Base-by-base conservation (phyloP, 768 basidiomycete species). In the Amanita molliuscula region DNA sequence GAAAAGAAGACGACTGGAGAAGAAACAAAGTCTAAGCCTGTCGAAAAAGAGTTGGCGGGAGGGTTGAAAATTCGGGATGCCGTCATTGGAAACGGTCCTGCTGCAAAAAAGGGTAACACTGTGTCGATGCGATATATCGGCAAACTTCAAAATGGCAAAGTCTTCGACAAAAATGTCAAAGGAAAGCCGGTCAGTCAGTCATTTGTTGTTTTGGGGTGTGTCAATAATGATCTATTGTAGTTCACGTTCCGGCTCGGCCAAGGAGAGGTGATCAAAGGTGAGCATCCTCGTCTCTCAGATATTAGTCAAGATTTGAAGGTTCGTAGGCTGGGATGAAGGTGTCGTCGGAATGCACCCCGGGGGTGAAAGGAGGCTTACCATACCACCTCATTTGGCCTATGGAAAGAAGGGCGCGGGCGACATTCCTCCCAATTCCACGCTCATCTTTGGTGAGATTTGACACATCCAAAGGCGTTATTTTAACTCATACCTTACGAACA, bases 51-150 rank as follows among this genome's bases (percentile, higher is more conserved):
- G 55, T 68, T 91, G 47, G 65, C 80, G 1, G 80, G 78, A 26
- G 94, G 93, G 11, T 67, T 97, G 48, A 79, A 85, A 64, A 70
- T 90, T 55, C 67, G 75, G 55, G 95, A 98, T 63, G 63, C 72
- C 54, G 92, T 84, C 61, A 60, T 78, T 42, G 95, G 95, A 40
- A 78, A 77, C 1, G 95, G 95, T n/a, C 80, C 87, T 33, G 72
- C 75, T 59, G 92, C 88, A 15, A 96, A 94, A 73, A 78, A 81
- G 49, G 94, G 94, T 13, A 81, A 84, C 67, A 82, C 71, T 37
- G 75, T 96, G 44, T 72, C 71, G 48, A 88, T 98, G 84, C 75
- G 95, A 51, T 98, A 97, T 67, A 83, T 98, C 58, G 95, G 95
- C 56, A 95, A 93, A 70, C 73, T 96, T 37, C 64, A 69, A 46